phyloP scores from a whole-genome alignment of 306 rosid genomes.

The Fagus sylvatica region DNA sequence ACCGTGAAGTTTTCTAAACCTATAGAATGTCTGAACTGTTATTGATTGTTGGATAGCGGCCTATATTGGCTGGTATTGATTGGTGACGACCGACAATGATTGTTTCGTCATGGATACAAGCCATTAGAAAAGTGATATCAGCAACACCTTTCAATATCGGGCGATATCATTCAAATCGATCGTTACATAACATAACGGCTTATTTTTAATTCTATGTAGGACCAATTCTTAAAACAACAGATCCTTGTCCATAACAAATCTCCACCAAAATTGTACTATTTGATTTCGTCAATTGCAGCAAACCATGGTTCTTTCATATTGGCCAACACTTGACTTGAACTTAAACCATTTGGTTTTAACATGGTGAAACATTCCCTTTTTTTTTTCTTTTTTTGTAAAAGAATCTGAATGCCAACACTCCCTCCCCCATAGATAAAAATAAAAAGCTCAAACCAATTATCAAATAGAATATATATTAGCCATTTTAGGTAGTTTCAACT shows the following conservation, averaged over 20 bases:
- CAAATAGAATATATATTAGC: no score
- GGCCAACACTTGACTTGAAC: not conserved
- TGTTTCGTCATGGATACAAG: not conserved
- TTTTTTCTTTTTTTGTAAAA: no score
- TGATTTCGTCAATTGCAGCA: not conserved
- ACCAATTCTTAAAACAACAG: not conserved
- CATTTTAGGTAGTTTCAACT: no score
- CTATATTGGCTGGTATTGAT: not conserved
- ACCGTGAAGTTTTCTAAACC: not conserved
- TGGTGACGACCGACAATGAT: not conserved
- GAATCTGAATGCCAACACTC: no score
- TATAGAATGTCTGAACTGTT: not conserved
- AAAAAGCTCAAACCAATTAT: not conserved
- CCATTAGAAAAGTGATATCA: not conserved
- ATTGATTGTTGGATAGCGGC: not conserved
- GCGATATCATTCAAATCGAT: not conserved
- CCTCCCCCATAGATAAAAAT: not conserved
- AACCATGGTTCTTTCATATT: not conserved
- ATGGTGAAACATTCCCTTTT: no score
- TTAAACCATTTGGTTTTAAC: no score
- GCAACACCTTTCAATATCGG: not conserved
- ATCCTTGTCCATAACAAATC: not conserved
- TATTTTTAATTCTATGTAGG: not conserved
- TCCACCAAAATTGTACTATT: not conserved
- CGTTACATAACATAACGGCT: not conserved